Evolutionary conservation across 2,329 filamentous ascomycete species (phyloP), one percentile per base, ranked within the genome.

Genomic region (Orbilia blumenaviensis): DNA sequence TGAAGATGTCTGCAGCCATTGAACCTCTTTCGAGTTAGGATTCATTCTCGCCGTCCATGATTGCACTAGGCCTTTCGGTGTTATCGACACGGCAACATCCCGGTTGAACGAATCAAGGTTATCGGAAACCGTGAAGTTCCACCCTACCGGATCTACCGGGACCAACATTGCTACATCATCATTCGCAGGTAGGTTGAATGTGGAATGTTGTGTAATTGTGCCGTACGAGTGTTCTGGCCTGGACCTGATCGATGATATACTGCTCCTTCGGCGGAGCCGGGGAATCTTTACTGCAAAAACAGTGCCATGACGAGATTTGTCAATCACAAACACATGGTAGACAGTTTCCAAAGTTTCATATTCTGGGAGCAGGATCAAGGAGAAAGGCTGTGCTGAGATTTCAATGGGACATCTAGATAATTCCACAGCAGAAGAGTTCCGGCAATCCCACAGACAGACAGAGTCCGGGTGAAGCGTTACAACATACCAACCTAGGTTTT

Each of bases 81-180:
- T 94, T 81, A 95, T 96, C 0, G 93, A 95, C 25, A 96, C 89
- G 10, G 92, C 93, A 58, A 96, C 89, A 81, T 97, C 93, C 41
- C 90, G 89, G 9, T 93, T 91, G 82, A 97, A 96, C 0, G 92
- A 88, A 82, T 97, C 93, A 32, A 96, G 86, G 78, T 93, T 96
- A 0, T 91, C 92, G 2, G 92, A 92, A 9, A 89, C 88, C 2
- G 90, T 86, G 0, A 90, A 88, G 41, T 87, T 85, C 9, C 91
- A 89, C 0, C 93, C 94, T 0, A 93, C 93, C 60, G 93, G 93
- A 80, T 97, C 94, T 52, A 96, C 92, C 0, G 93, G 92, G 8
- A 96, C 84, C 16, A 96, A 68, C 77, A 79, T 80, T n/a, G 73
- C 46, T 63, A 77, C 48, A 9, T 66, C 52, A 44, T 71, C 73